These are phyloP conservation scores for Colletotrichum navitas DNA, from an alignment of 2,329 filamentous ascomycete species.

Conservation along the genomic window DNA sequence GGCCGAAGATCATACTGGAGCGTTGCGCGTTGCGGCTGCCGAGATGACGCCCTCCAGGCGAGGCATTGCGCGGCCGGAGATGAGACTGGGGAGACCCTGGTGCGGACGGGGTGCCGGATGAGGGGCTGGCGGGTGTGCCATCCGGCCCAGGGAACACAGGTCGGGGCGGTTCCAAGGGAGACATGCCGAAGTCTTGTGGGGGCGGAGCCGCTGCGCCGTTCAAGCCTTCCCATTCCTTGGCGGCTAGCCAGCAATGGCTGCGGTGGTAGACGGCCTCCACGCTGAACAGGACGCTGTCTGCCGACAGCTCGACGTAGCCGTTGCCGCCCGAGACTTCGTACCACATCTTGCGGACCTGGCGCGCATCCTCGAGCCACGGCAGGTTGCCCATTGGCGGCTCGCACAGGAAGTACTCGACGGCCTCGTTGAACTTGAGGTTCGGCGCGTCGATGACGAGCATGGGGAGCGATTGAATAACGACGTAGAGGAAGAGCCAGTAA, in stretches of 20 bases:
- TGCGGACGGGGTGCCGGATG: conserved; percentile 48
- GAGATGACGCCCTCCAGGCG: conserved; percentile 49
- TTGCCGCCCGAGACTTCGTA: conserved; percentile 77
- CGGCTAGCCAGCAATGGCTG: conserved; percentile 68
- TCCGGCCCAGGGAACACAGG: conserved; percentile 52
- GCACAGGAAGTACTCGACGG: conserved; percentile 86
- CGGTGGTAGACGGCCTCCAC: conserved; percentile 72
- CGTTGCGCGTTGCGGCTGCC: conserved; percentile 52
- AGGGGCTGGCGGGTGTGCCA: conserved; percentile 45
- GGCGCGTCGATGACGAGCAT: conserved; percentile 83
- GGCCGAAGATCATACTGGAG: conserved; percentile 58
- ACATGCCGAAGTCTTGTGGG: conserved; percentile 52
- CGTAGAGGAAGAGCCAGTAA: conserved; percentile 86
- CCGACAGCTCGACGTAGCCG: conserved; percentile 68
- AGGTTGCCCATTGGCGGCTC: conserved; percentile 78
- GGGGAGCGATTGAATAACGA: conserved; percentile 80
- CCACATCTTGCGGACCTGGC: conserved; percentile 76
- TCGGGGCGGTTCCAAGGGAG: conserved; percentile 54
- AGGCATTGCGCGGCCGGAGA: conserved; percentile 56
- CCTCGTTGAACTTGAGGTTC: conserved; percentile 75
- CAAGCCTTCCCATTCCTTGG: conserved; percentile 62
- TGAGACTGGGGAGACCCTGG: conserved; percentile 49
- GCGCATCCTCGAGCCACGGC: conserved; percentile 79
- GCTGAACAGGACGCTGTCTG: conserved; percentile 71
- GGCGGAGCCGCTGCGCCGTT: conserved; percentile 48